Conservation (phyloP, 148 eudicot genomes). For the Arbutus unedo region DNA sequence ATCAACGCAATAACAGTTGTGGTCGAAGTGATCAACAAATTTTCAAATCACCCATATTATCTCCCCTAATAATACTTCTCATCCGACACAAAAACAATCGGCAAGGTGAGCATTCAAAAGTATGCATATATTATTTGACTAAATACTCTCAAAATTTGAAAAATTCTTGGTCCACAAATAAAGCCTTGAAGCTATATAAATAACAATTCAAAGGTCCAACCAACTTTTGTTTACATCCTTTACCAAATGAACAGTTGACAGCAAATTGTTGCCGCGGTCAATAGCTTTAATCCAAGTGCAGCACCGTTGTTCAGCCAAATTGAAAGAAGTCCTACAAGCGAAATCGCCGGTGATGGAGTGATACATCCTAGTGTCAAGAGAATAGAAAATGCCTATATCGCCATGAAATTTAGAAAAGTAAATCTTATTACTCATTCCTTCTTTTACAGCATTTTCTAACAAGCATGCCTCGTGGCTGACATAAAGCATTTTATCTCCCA, state of each 20-base stretch:
- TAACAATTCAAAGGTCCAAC: not conserved
- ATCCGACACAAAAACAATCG: no score
- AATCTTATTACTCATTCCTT: slow-evolving; percentile 3
- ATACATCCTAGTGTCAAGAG: not conserved
- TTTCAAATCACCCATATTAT: no score
- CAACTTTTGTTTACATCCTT: not conserved
- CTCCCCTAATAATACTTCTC: no score
- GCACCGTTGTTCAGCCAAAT: not conserved
- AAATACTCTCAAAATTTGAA: no score
- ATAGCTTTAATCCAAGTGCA: not conserved
- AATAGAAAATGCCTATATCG: not conserved
- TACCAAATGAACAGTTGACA: not conserved
- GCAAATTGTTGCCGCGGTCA: not conserved
- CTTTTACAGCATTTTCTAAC: not conserved
- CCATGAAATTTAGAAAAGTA: slow-evolving; percentile 1
- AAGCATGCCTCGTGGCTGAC: not conserved
- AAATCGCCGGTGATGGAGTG: not conserved
- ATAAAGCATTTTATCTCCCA: not conserved
- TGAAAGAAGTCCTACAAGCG: not conserved
- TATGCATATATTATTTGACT: no score
- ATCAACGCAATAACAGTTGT: no score
- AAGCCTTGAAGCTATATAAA: no score
- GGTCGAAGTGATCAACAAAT: no score
- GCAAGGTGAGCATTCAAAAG: no score
- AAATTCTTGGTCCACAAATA: no score